Base-by-base conservation (phyloP, 2,329 filamentous ascomycete species). In the Ciborinia camelliae region DNA sequence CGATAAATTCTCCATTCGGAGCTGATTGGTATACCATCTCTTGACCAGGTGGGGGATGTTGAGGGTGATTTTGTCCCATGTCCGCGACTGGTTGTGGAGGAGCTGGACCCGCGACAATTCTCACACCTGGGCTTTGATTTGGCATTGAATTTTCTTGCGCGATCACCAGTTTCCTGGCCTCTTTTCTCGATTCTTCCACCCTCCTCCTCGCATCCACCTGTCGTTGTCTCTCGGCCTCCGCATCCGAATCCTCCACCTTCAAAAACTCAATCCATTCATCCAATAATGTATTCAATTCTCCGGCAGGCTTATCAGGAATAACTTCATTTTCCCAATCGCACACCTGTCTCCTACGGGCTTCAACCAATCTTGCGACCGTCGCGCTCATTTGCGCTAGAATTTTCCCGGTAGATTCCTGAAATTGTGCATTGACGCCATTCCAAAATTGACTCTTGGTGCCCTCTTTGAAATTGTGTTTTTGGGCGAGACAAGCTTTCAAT, bases 231-330 rank as follows among this genome's bases (percentile, higher is more conserved):
- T 75, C 72, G 7, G 70, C 70, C 64, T 75, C 73, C 12, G 71
- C 73, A 14, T 74, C 74, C 23, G 66, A 69, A 66, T 75, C 74
- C 37, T 75, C 74, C n/a, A 70, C 65, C 63, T 70, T 73, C 32
- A 75, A 62, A 47, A 74, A 75, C 39, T 74, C 73, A 48, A 75
- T 75, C 73, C 73, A 75, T 59, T 71, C 62, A 57, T 75, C 73
- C 43, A 75, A 48, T 43, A 62, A 66, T 12, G 74, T 72, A 57
- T 75, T 74, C 43, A 75, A 39, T 51, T 74, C 73, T 23, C 73
- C 73, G 9, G 67, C 71, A 28, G 73, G 73, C 61, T 74, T 75
- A 30, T 70, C 65, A 7, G 72, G 66, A 61, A 73, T 71, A 4
- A 72, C 63, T n/a, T 72, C 73, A 68, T 69, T 69, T 55, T 75